Evolutionary conservation across 495 filamentous ascomycete genomes (phyloP).

Genomic region (Podospora pseudoanserina): DNA sequence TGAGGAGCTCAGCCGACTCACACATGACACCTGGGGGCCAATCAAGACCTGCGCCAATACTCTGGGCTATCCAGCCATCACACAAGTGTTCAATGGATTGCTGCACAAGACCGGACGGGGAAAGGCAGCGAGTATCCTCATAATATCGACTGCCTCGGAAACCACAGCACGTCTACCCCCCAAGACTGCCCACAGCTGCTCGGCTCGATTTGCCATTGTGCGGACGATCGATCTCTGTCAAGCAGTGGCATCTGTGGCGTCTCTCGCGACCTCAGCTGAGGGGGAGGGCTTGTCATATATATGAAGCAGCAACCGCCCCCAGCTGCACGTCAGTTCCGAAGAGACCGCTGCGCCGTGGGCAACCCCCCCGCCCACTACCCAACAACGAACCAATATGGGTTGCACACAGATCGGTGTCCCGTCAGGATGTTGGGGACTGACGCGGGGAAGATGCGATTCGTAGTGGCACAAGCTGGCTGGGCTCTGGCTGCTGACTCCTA

Average conservation of each 20-base stretch:
- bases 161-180: not conserved
- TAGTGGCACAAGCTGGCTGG: not conserved
- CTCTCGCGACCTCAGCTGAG: not conserved
- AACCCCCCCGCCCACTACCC: constrained; percentile 10
- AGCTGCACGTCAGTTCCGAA: constrained; percentile 3
- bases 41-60: not conserved
- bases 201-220: not conserved
- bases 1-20: not conserved
- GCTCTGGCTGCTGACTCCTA: not conserved
- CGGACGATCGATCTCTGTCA: not conserved
- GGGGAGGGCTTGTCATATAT: not conserved
- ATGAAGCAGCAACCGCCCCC: not conserved
- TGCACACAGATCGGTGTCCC: constrained; percentile 19
- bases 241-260: not conserved
- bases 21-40: constrained; percentile 2
- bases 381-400: constrained; percentile 4
- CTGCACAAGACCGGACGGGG: constrained; percentile 1
- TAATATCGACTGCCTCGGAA: not conserved
- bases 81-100: not conserved
- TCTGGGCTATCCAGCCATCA: not conserved
- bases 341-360: not conserved
- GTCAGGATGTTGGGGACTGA: constrained; percentile 9
- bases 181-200: not conserved
- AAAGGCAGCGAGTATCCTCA: not conserved
- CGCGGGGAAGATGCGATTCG: constrained; percentile 11